Evolutionary conservation across 305 asterid genomes (phyloP).

Genomic region (Fraxinus velutina): DNA sequence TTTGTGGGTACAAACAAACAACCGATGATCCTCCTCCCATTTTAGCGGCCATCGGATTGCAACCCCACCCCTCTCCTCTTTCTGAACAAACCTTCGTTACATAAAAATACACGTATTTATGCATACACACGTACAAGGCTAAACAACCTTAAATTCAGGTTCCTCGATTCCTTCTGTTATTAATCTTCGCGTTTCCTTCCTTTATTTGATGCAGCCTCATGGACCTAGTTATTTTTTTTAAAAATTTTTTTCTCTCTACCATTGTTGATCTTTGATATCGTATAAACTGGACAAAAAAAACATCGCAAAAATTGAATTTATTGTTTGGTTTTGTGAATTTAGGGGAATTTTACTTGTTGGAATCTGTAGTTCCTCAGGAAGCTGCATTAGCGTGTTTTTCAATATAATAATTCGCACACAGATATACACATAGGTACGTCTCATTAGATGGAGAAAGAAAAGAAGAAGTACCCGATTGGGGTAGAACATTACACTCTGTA

Average conservation of each 20-base stretch:
- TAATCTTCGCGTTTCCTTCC: slow-evolving; percentile 29
- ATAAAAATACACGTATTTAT: neutral
- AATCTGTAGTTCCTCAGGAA: slow-evolving; percentile 38
- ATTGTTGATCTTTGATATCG: slow-evolving; percentile 20
- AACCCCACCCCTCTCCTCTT: slow-evolving; percentile 17
- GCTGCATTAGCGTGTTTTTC: slow-evolving; percentile 35
- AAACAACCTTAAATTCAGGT: slow-evolving; percentile 29
- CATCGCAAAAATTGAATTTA: neutral
- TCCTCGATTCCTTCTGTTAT: slow-evolving; percentile 31
- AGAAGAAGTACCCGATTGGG: slow-evolving; percentile 85
- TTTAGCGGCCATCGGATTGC: slow-evolving; percentile 36
- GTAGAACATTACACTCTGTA: slow-evolving; percentile 68
- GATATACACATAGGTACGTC: neutral
- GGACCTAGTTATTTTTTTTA: slow-evolving; percentile 35
- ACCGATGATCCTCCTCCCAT: slow-evolving; percentile 24
- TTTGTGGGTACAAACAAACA: slow-evolving; percentile 26
- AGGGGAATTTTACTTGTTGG: slow-evolving; percentile 31
- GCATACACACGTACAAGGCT: slow-evolving; percentile 13
- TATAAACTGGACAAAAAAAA: slow-evolving; percentile 29
- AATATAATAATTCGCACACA: neutral
- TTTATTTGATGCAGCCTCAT: slow-evolving; percentile 28
- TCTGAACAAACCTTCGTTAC: slow-evolving; percentile 27
- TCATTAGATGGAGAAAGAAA: slow-evolving; percentile 54
- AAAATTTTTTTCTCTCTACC: slow-evolving; percentile 3
- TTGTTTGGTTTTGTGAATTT: neutral